Evolutionary conservation across 1,139 yeast genomes (phyloP), one percentile per base, ranked within the genome.

Genomic region (Saccharomyces pastorianus): DNA sequence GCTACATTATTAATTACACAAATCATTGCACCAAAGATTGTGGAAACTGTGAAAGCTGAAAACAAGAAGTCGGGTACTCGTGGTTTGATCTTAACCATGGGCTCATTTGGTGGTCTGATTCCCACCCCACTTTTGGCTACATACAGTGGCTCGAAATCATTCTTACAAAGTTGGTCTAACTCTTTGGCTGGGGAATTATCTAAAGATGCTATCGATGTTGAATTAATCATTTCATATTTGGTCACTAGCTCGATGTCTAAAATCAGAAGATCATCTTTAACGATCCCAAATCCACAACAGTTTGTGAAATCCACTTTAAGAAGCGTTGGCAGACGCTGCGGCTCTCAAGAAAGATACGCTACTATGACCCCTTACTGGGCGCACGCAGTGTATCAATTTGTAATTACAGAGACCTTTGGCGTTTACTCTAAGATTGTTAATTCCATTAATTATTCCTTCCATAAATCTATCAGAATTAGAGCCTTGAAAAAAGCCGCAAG

Each of bases 201-300:
- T 50, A 71, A 81, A 0, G 73, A 80, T 53, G 81, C 83, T 23
- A 79, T 93, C 59, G 99, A 93, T 65, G 97, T 89, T 55, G 93
- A 91, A 71, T 74, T 89, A 50, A 84, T 88, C 42, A 72, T 91
- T 52, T 88, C 97, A n/a, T 93, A 93, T 72, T 78, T 93, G 66
- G 98, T 93, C 51, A 86, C 97, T 4, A 87, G 96, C 38, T 88
- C 96, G 59, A 90, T 93, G 98, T 91, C 98, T 53, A 95, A 93
- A 77, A 81, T 93, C 66, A 84, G 85, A 71, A 83, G 85, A 64
- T 67, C 95, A 11, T 85, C 96, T 28, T 69, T 77, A 46, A 64
- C 84, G 64, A 88, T 91, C 65, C 99, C 99, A 58, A 85, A 76
- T 67, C 96, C 98, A 52, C 81, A 82, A 68, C 70, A 70, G 46